These are phyloP conservation scores for Kwoniella sp. DNA, from an alignment of 768 basidiomycete genomes.

Conservation along the genomic window DNA sequence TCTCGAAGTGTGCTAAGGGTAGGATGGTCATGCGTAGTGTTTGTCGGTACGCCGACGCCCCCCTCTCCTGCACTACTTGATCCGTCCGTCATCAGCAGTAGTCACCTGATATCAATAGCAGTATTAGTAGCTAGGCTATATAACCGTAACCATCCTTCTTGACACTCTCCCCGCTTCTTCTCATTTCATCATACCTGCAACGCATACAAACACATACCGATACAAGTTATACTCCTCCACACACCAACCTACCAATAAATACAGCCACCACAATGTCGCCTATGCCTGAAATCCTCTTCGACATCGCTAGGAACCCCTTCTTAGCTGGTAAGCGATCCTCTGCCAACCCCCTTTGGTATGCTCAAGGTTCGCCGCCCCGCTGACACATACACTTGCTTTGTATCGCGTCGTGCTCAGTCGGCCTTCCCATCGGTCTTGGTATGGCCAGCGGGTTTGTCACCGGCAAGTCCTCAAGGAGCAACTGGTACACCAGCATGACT, in stretches of 20 bases:
- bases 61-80: neutral
- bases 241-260: neutral
- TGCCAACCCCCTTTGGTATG: neutral
- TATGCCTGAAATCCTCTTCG: constrained; percentile 63
- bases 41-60: neutral
- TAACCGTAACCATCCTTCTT: neutral
- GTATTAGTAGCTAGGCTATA: neutral
- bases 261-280: constrained; percentile 50
- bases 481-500: constrained; percentile 66
- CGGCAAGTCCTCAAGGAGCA: constrained; percentile 60
- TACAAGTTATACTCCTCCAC: no score
- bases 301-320: constrained; percentile 64
- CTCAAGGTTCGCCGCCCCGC: constrained; percentile 1
- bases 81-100: no score
- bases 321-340: constrained; percentile 56
- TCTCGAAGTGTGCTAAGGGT: neutral
- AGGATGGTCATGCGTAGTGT: neutral
- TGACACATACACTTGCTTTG: constrained; percentile 1
- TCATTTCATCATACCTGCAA: neutral
- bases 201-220: neutral
- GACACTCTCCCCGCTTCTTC: neutral
- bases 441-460: constrained; percentile 62
- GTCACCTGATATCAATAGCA: neutral
- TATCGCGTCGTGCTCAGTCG: constrained; percentile 53
- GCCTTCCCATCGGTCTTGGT: constrained; percentile 65